A percentile compares a stretch with the other conserved stretches of the same genome.
Evolutionary conservation across 805 yeast genomes (phyloP).

Genomic region (Suhomyces vadensis): DNA sequence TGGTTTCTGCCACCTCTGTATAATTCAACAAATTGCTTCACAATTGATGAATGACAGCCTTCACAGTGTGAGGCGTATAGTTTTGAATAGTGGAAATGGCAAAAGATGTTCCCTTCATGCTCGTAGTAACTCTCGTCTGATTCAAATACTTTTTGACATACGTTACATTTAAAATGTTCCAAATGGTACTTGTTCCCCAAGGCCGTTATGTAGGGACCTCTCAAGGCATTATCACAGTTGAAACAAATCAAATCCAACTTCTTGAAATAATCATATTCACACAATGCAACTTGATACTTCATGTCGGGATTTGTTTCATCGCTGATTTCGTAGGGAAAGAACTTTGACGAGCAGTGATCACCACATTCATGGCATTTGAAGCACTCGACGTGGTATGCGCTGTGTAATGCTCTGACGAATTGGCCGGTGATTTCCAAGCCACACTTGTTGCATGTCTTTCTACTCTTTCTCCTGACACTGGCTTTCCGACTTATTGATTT

Average conservation of each 20-base stretch:
- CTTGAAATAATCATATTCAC: constrained; percentile 91
- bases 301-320: constrained; percentile 35
- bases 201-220: constrained; percentile 94
- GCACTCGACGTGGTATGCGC: constrained; percentile 83
- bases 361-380: constrained; percentile 87
- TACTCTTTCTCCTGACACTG: constrained; percentile 18
- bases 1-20: constrained; percentile 88
- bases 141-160: constrained; percentile 84
- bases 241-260: constrained; percentile 83
- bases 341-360: constrained; percentile 76
- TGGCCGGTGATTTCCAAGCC: constrained; percentile 54
- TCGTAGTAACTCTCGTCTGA: constrained; percentile 91
- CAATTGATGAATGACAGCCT: constrained; percentile 88
- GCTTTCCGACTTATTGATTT: constrained; percentile 8
- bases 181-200: constrained; percentile 89
- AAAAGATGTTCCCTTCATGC: constrained; percentile 76
- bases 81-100: constrained; percentile 91
- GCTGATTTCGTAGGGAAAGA: constrained; percentile 70
- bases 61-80: constrained; percentile 85
- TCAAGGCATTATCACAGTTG: constrained; percentile 78
- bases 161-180: constrained; percentile 90
- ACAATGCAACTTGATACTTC: constrained; percentile 50
- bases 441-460: constrained; percentile 39
- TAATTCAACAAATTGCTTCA: constrained; percentile 92
- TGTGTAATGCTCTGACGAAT: constrained; percentile 80